Base-by-base conservation (phyloP, 1,139 yeast genomes). In the Sugiyamaella neomexicana region DNA sequence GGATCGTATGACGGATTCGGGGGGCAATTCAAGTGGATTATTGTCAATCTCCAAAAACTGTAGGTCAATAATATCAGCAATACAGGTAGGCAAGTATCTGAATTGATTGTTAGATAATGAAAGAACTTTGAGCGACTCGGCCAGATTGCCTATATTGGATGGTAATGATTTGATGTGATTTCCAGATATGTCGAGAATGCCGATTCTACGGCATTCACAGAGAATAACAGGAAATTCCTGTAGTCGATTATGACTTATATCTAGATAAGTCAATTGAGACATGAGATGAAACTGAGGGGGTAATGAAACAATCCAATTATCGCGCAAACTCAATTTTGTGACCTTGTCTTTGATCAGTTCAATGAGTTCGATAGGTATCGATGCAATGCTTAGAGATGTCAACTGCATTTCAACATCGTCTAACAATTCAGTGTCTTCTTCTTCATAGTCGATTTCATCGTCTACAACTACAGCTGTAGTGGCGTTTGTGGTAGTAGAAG, bases 1-100 rank as follows among this genome's bases (percentile, higher is more conserved):
- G 9, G 64, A 65, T 13, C 60, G 58, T 67, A 80, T 58, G 67
- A 76, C 44, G 59, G 68, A 58, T 62, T 70, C 50, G 4, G 85
- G 75, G 0, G 88, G 86, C 54, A 77, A 63, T 1, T 77, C 66
- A 52, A 87, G 74, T 1, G 90, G 89, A 60, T 88, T 87, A 38
- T 79, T 82, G n/a, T 81, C 82, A 4, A 86, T 75, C 64, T 86
- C 93, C n/a, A 88, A 72, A 51, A 85, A 78, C 57, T 80, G 77
- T 51, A 89, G 74, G 53, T 75, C 76, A 2, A 73, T 68, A 60
- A 88, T 68, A 39, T 78, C 80, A 0, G 83, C 78, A 31, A 84
- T 69, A 9, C 78, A 73, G 1, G 83, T 81, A 7, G 89, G 84
- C 16, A 88, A 71, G 46, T 78, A 78, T 50, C 79, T 75, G 59